A percentile compares a stretch with the other conserved stretches of the same genome.
These are phyloP conservation scores for Cyclotella kingstonii DNA, from an alignment of 108 stramenopile species.

Conservation along the genomic window DNA sequence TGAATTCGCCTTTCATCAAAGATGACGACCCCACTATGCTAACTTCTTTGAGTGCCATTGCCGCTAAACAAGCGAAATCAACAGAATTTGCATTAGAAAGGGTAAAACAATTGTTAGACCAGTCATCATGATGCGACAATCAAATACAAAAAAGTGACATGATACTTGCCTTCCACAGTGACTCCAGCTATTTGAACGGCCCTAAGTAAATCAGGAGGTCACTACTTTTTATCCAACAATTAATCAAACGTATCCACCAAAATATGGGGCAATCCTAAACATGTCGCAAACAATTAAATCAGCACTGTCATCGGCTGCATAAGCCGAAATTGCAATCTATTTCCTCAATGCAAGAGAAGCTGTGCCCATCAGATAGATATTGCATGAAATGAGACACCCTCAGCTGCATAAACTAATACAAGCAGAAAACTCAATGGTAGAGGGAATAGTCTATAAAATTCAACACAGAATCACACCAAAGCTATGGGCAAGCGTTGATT, in stretches of 20 bases:
- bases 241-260: not conserved
- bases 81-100: constrained; percentile 3
- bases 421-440: constrained; percentile 43
- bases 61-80: constrained; percentile 10
- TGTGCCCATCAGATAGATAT: constrained; percentile 1
- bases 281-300: constrained; percentile 11
- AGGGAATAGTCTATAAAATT: constrained; percentile 32
- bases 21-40: constrained; percentile 17
- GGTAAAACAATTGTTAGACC: constrained; percentile 37
- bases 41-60: not conserved
- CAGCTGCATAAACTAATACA: too few relatives aligned
- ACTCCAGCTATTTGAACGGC: constrained; percentile 23
- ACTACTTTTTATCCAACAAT: constrained; percentile 17
- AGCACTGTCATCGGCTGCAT: constrained; percentile 26
- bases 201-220: constrained; percentile 34
- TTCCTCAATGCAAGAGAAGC: constrained; percentile 32
- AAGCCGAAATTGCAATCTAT: constrained; percentile 38
- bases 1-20: constrained; percentile 16
- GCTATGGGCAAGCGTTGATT: not conserved
- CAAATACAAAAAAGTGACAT: constrained; percentile 37
- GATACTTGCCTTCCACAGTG: constrained; percentile 10
- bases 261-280: constrained; percentile 27
- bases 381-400: constrained; percentile 34
- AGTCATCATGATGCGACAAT: constrained; percentile 39
- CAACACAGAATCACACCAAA: not conserved